Evolutionary conservation across 1,284 basidiomycete species (phyloP).

Genomic region (Pseudozyma thailandica): DNA sequence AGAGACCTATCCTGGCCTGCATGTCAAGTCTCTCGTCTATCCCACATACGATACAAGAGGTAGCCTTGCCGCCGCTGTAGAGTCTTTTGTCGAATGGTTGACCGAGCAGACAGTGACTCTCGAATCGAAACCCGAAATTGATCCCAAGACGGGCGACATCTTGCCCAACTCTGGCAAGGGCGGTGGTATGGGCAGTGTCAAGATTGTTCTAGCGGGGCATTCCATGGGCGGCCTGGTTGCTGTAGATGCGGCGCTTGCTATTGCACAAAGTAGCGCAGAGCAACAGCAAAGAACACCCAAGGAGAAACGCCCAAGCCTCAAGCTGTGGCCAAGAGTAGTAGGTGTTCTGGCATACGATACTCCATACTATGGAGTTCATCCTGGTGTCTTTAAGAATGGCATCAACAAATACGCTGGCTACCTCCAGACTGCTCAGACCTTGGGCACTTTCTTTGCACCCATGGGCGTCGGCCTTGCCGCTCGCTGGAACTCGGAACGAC

Average conservation of each 20-base stretch:
- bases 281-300: slow-evolving; percentile 10
- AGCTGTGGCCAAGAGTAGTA: slow-evolving; percentile 83
- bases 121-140: slow-evolving; percentile 71
- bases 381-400: slow-evolving; percentile 84
- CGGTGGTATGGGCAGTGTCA: slow-evolving; percentile 55
- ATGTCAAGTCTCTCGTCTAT: slow-evolving; percentile 81
- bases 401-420: slow-evolving; percentile 81
- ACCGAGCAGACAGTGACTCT: slow-evolving; percentile 83
- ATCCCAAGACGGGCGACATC: slow-evolving; percentile 32
- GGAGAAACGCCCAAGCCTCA: slow-evolving; percentile 68
- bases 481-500: slow-evolving; percentile 62
- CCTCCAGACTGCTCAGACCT: slow-evolving; percentile 75
- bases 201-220: slow-evolving; percentile 89
- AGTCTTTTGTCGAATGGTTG: slow-evolving; percentile 44
- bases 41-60: slow-evolving; percentile 84
- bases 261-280: slow-evolving; percentile 26
- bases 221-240: slow-evolving; percentile 74
- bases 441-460: slow-evolving; percentile 70
- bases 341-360: slow-evolving; percentile 89
- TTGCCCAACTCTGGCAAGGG: slow-evolving; percentile 40
- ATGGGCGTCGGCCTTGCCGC: slow-evolving; percentile 72
- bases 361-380: slow-evolving; percentile 75
- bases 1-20: slow-evolving; percentile 71
- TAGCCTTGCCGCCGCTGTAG: slow-evolving; percentile 52
- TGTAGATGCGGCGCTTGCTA: slow-evolving; percentile 78